phyloP scores from a whole-genome alignment of 2,329 filamentous ascomycete species.

The Pestalotiopsis sp. region DNA sequence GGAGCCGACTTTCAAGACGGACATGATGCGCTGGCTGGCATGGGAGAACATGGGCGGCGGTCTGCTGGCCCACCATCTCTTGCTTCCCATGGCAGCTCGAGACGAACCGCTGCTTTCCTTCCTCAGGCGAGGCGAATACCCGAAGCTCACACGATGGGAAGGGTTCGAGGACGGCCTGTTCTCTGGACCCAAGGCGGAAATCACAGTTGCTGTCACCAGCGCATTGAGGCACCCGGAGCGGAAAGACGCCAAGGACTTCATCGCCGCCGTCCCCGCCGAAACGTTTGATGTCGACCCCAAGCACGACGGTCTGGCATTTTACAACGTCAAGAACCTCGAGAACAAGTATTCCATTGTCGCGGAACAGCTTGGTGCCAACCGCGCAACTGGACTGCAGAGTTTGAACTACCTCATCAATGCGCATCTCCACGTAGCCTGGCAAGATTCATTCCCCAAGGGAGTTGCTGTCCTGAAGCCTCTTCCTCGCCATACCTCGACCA shows the following conservation, averaged over 20 bases:
- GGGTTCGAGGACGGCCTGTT: conserved; percentile 72
- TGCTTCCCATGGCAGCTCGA: conserved; percentile 79
- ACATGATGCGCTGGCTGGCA: conserved; percentile 84
- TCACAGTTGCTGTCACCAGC: conserved; percentile 64
- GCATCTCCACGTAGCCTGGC: conserved; percentile 85
- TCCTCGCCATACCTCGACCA: conserved; percentile 70
- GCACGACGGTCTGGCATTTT: conserved; percentile 74
- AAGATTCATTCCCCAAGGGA: conserved; percentile 74
- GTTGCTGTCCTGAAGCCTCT: conserved; percentile 82
- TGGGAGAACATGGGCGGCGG: conserved; percentile 92
- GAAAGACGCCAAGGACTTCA: conserved; percentile 62
- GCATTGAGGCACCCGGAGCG: conserved; percentile 58
- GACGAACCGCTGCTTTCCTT: conserved; percentile 73
- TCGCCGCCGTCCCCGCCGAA: conserved; percentile 60
- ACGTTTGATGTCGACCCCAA: conserved; percentile 67
- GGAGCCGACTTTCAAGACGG: conserved; percentile 62
- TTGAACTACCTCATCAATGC: conserved; percentile 79
- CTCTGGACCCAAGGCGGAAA: conserved; percentile 65
- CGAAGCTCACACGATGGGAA: conserved; percentile 73
- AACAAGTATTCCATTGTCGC: conserved; percentile 69
- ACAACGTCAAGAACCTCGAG: conserved; percentile 64
- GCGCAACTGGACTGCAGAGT: conserved; percentile 61
- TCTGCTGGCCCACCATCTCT: conserved; percentile 75
- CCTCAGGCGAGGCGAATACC: conserved; percentile 75
- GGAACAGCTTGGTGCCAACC: conserved; percentile 59